Base-by-base conservation (phyloP, 371 early-diverging fungal species). In the Actinomucor elegans region DNA sequence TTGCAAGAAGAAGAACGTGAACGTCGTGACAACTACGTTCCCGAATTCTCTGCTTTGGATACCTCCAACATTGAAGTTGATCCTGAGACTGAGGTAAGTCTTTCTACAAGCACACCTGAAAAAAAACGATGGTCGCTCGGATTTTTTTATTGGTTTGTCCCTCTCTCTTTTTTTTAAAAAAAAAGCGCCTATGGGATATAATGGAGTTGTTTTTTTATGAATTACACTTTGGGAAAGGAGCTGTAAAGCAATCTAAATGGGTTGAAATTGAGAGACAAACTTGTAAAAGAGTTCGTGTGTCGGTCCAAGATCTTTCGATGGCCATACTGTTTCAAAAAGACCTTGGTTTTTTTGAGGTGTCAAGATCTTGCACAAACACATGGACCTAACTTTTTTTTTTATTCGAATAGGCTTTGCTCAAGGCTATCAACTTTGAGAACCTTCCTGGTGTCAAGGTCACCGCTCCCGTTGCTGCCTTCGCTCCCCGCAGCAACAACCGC, bases 1-100 rank as follows among this genome's bases (percentile, higher is more conserved):
- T 92, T 99, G 65, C 98, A 97, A 81, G 99, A 98, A 81, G 96
- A 97, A 76, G 99, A 99, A 85, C 93, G 99, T 82, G 99, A 99
- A 83, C 94, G 97, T 76, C 99, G 98, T 87, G 99, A 99, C 79
- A 95, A 98, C 91, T 99, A 92, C 78, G 98, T 99, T 64, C 99
- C 99, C 58, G 97, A 98, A 64, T 89, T 94, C 73, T 98, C 99
- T 71, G 98, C 99, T 63, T 89, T 99, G 71, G 96, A 95, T 71
- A 88, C 87, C 57, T 89, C 93, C 51, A 80, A 85, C 61, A 90
- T 99, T 64, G 96, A 95, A 79, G 87, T 99, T 66, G 99, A 99
- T 83, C 76, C 84, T 48, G 95, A 97, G 66, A 99, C 99, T 61
- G 69, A 83, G 76, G 85, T 73, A 70, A 54, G 54, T 73, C 64